A percentile compares a stretch with the other conserved stretches of the same genome.
phyloP scores from a whole-genome alignment of 192 early-diverging fungal species.

The Gamsiella multidivaricata region DNA sequence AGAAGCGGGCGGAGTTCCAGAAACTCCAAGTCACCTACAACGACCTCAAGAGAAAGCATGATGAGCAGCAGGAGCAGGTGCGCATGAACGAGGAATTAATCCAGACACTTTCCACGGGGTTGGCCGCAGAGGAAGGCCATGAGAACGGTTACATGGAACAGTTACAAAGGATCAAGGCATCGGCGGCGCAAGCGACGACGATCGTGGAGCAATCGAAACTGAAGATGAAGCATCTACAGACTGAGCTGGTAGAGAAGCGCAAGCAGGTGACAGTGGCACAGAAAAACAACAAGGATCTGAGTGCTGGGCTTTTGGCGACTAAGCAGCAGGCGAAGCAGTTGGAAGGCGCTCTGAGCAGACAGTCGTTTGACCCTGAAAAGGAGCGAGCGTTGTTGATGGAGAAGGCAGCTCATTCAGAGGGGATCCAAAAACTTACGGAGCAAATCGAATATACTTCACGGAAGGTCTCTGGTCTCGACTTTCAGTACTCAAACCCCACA shows the following conservation, averaged over 20 bases:
- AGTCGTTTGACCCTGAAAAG: conserved; percentile 35
- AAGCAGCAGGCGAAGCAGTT: conserved; percentile 37
- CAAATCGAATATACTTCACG: conserved; percentile 63
- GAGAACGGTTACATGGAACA: conserved; percentile 98
- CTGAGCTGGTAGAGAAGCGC: conserved; percentile 77
- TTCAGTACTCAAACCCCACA: conserved; percentile 85
- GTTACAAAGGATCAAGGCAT: conserved; percentile 81
- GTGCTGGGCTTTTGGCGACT: conserved; percentile 51
- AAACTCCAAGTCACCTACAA: conserved; percentile 60
- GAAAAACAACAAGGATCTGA: conserved; percentile 71
- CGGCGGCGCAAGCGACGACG: conserved; percentile 70
- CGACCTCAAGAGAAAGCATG: conserved; percentile 60
- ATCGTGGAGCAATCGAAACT: conserved; percentile 83
- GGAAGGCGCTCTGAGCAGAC: conserved; percentile 15
- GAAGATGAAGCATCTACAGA: conserved; percentile 78
- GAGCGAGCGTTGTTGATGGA: conserved; percentile 32
- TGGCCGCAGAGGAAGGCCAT: conserved; percentile 90
- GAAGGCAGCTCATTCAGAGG: conserved; percentile 11
- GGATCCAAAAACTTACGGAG: conserved; percentile 31
- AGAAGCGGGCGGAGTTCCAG: conserved; percentile 53
- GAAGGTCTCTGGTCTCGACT: conserved; percentile 74
- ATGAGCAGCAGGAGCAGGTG: conserved; percentile 67
- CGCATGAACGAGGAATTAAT: conserved; percentile 84
- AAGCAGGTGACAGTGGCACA: conserved; percentile 75
- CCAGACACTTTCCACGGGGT: conserved; percentile 92